Evolutionary conservation across 2,329 filamentous ascomycete species (phyloP), one percentile per base, ranked within the genome.

Genomic region (Ceratocystiopsis sp.): DNA sequence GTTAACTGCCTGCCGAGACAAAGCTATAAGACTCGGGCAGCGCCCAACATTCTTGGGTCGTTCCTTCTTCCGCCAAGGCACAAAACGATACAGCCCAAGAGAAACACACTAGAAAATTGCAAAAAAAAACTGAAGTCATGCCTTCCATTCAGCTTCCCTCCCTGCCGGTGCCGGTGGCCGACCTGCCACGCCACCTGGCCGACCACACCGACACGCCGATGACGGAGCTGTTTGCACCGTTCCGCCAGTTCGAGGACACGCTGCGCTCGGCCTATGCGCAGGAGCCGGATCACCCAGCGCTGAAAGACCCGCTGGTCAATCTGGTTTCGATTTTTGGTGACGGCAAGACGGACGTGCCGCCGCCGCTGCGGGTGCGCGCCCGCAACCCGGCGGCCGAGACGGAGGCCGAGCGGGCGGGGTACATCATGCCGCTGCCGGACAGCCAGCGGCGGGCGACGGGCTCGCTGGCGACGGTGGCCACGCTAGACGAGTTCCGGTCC

Each of bases 231-330:
- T 57, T 84, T 44, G 61, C 69, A 41, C 80, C 80, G 0, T 85
- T 75, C 59, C 74, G 78, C 54, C 59, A 70, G 43, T 84, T 78
- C 51, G 81, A 86, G 56, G 67, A 72, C 39, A 67, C 71, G 46
- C 63, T 85, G 42, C 74, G 81, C 38, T 68, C 78, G 48, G 53
- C 80, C 16, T 85, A 77, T 52, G 80, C 80, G 35, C 81, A 84
- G 53, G 67, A 81, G 40, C 75, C 75, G 7, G 58, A 64, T 42
- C 73, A 81, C 48, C 65, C 71, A 8, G 60, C 65, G 17, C 62
- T 80, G 16, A 56, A 71, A 33, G 68, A 80, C 49, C 65, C 65
- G 8, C 58, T 69, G 45, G 59, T 80, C 54, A 84, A 82, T 51
- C 61, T 81, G 19, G 61, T 83, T 9, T 78, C 80, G 1, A 60